Conservation (phyloP, 768 basidiomycete species). For the Mycena albidolilacea region DNA sequence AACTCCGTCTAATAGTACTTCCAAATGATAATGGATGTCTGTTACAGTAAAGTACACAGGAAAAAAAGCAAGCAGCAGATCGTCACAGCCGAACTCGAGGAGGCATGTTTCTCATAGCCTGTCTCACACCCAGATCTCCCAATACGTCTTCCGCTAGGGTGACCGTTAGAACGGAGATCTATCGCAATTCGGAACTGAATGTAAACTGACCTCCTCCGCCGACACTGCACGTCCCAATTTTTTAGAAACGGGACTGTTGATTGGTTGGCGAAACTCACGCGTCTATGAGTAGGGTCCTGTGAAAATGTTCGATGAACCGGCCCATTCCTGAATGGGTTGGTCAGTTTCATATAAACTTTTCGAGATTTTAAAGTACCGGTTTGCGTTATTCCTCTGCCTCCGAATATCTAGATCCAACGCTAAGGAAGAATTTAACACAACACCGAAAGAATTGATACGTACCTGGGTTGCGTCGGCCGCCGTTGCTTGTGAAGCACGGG, state of each 20-base stretch:
- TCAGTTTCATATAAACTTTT: constrained; percentile 23
- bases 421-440: constrained; percentile 6
- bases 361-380: constrained; percentile 65
- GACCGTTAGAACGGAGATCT: constrained; percentile 27
- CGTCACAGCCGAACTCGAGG: constrained; percentile 75
- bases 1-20: constrained; percentile 12
- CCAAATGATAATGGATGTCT: constrained; percentile 15
- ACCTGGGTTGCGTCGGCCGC: constrained; percentile 81
- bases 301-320: constrained; percentile 74
- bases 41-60: not conserved
- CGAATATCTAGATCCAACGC: constrained; percentile 71
- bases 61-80: not conserved
- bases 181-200: not conserved
- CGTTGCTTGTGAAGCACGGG: constrained; percentile 73
- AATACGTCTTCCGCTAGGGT: constrained; percentile 80
- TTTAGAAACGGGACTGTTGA: not conserved
- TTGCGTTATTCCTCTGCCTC: constrained; percentile 89
- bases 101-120: constrained; percentile 85
- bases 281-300: constrained; percentile 78
- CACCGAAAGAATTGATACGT: constrained; percentile 17
- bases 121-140: constrained; percentile 85
- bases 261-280: constrained; percentile 52
- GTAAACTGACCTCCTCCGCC: constrained; percentile 72
- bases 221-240: constrained; percentile 51
- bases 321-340: constrained; percentile 64